Conservation (phyloP, 345 rosid genomes). For the Pistacia vera region DNA sequence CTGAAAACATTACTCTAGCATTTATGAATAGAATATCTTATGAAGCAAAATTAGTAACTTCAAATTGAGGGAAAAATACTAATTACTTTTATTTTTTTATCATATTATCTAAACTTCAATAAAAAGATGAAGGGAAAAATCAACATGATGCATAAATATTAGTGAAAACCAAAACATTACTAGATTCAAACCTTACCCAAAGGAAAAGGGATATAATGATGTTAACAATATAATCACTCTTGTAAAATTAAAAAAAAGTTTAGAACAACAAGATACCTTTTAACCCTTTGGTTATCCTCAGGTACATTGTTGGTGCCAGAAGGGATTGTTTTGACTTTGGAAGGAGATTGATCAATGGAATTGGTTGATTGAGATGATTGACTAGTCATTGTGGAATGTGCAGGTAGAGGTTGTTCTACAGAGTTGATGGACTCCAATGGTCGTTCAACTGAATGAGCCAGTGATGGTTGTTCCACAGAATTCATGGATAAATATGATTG, state of each 20-base stretch:
- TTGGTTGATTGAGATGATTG: conserved; percentile 38
- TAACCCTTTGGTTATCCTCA: conserved; percentile 44
- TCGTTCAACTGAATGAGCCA: conserved; percentile 37
- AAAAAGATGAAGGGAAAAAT: neutral
- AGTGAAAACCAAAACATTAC: neutral
- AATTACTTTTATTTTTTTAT: no score
- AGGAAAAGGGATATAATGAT: conserved; percentile 2
- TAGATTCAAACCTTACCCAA: neutral
- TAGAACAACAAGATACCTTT: conserved; percentile 47
- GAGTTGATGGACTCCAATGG: conserved; percentile 42
- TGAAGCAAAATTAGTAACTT: neutral
- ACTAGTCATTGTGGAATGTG: conserved; percentile 36
- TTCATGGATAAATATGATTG: conserved; percentile 35
- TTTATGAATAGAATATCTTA: neutral
- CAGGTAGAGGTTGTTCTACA: conserved; percentile 46
- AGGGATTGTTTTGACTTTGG: conserved; percentile 54
- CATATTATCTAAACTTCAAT: neutral
- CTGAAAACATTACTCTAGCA: neutral
- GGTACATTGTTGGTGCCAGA: conserved; percentile 45
- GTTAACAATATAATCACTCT: neutral
- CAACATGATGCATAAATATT: conserved; percentile 4
- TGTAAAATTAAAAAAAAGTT: neutral
- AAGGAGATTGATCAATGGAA: conserved; percentile 51
- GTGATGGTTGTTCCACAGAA: conserved; percentile 41
- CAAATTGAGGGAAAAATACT: neutral